Evolutionary conservation across 768 basidiomycete genomes (phyloP).

Genomic region (Termitomyces sp.): DNA sequence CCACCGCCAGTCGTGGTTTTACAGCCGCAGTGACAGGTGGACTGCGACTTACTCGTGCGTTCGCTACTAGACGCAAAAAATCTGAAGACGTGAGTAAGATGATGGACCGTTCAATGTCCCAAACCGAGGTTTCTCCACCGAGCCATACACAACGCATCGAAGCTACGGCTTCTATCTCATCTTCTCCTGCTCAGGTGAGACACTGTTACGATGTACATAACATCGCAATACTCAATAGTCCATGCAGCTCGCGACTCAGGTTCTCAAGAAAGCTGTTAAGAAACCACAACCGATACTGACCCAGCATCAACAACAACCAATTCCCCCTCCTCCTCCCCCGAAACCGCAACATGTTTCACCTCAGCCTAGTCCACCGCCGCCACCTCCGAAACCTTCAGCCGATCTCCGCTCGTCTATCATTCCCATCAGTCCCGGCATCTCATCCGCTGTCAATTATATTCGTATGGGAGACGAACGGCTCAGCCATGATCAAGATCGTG

Average conservation of each 20-base stretch:
- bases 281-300: neutral
- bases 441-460: conserved; percentile 55
- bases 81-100: conserved; percentile 39
- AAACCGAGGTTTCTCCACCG: neutral
- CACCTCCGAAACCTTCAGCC: conserved; percentile 10
- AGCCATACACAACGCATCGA: conserved; percentile 14
- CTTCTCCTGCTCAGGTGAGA: conserved; percentile 22
- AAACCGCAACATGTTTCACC: conserved; percentile 7
- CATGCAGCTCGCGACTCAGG: conserved; percentile 42
- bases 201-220: neutral
- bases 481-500: neutral
- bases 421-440: conserved; percentile 53
- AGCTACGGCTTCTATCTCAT: conserved; percentile 20
- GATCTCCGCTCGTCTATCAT: conserved; percentile 49
- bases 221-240: conserved; percentile 28
- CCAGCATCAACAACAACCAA: conserved; percentile 1
- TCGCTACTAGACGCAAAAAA: conserved; percentile 54
- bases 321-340: conserved; percentile 16
- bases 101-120: conserved; percentile 12
- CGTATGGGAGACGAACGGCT: conserved; percentile 28
- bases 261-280: conserved; percentile 26
- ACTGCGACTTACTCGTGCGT: conserved; percentile 54
- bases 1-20: conserved; percentile 25
- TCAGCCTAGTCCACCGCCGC: neutral
- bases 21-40: conserved; percentile 40